Conservation (phyloP, 176 grass and related monocot species). For the Bolboschoenus planiculmis region DNA sequence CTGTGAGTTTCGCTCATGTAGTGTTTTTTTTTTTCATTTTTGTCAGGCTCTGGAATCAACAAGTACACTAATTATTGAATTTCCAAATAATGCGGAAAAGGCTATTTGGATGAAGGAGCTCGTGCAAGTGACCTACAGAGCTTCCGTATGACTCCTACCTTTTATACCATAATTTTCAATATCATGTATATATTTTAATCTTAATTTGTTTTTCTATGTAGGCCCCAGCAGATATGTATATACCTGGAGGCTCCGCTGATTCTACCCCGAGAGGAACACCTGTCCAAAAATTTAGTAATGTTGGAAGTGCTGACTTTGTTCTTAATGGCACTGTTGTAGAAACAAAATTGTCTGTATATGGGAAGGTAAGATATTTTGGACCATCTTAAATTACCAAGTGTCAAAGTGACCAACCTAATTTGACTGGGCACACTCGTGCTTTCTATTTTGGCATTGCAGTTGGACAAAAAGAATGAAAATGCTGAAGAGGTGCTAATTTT, state of each 20-base stretch:
- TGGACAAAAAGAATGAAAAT: constrained; percentile 55
- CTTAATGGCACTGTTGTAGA: constrained; percentile 86
- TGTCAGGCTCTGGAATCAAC: constrained; percentile 87
- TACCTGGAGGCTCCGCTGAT: constrained; percentile 58
- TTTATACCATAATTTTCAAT: constrained; percentile 24
- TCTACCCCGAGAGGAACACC: constrained; percentile 34
- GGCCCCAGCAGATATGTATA: constrained; percentile 66
- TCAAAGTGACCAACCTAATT: background rate
- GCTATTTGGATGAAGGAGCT: constrained; percentile 73
- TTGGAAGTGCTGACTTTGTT: constrained; percentile 78
- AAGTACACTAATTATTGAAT: constrained; percentile 76
- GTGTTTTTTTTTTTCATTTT: background rate
- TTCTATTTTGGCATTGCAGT: constrained; percentile 39
- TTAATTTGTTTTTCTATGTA: constrained; percentile 30
- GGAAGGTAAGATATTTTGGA: constrained; percentile 49
- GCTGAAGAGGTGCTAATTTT: constrained; percentile 62
- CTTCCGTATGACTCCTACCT: constrained; percentile 53
- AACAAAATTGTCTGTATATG: constrained; percentile 79
- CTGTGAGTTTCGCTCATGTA: background rate
- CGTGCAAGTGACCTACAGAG: constrained; percentile 82
- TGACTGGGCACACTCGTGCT: background rate
- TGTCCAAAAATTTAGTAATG: constrained; percentile 52
- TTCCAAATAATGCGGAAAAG: constrained; percentile 64
- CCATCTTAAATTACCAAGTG: constrained; percentile 2
- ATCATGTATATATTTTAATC: constrained; percentile 13